phyloP scores from a whole-genome alignment of 345 rosid genomes.

The Aethionema arabicum region DNA sequence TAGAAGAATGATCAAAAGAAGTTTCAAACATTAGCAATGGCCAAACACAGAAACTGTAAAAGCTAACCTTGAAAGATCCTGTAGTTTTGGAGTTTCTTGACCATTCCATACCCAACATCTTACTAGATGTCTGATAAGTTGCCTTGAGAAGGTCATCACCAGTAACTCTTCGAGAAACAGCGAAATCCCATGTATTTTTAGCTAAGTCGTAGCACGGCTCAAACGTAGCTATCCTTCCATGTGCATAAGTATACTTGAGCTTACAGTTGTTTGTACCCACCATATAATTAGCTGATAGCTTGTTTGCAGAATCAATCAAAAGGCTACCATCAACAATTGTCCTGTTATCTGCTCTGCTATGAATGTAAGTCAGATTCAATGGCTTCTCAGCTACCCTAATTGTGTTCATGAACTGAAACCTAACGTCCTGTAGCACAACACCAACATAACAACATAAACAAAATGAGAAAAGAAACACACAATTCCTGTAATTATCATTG shows the following conservation, averaged over 20 bases:
- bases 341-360: slow-evolving; percentile 58
- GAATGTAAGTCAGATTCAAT: slow-evolving; percentile 81
- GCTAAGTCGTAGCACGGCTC: slow-evolving; percentile 83
- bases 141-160: slow-evolving; percentile 70
- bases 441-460: not conserved
- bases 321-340: slow-evolving; percentile 70
- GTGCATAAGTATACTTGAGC: slow-evolving; percentile 76
- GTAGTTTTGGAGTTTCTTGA: slow-evolving; percentile 54
- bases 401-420: slow-evolving; percentile 92
- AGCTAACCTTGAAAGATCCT: slow-evolving; percentile 69
- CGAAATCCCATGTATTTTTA: slow-evolving; percentile 80
- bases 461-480: not conserved
- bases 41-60: not conserved
- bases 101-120: slow-evolving; percentile 78
- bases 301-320: slow-evolving; percentile 61
- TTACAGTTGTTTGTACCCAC: slow-evolving; percentile 75
- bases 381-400: slow-evolving; percentile 70
- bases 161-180: slow-evolving; percentile 55
- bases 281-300: slow-evolving; percentile 72
- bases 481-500: not conserved
- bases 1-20: not conserved
- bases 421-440: slow-evolving; percentile 56
- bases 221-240: slow-evolving; percentile 58
- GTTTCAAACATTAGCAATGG: not conserved
- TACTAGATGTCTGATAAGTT: slow-evolving; percentile 71